phyloP scores from a whole-genome alignment of 768 basidiomycete genomes.

The Termitomyces sp. region DNA sequence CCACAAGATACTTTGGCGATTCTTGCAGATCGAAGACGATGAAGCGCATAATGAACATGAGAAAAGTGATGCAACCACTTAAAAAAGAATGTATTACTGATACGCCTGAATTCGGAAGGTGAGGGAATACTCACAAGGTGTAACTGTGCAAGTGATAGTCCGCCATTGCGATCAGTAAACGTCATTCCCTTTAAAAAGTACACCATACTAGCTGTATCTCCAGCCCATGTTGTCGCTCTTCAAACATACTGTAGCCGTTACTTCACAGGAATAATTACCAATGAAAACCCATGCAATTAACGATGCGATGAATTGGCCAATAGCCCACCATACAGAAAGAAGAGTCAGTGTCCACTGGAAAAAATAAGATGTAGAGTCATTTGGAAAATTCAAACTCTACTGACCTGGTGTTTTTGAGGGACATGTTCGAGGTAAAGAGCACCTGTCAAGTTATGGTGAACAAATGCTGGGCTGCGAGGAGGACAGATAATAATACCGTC shows the following conservation, averaged over 20 bases:
- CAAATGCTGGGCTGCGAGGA: background rate
- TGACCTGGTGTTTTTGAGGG: slow-evolving; percentile 34
- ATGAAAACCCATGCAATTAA: slow-evolving; percentile 53
- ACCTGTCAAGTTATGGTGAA: slow-evolving; percentile 16
- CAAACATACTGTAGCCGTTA: slow-evolving; percentile 31
- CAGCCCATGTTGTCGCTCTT: slow-evolving; percentile 54
- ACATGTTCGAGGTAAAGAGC: slow-evolving; percentile 42
- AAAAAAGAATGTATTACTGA: background rate
- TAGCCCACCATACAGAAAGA: slow-evolving; percentile 52
- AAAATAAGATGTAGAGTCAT: background rate
- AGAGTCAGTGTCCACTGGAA: slow-evolving; percentile 48
- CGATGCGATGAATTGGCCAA: slow-evolving; percentile 46
- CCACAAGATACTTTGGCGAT: slow-evolving; percentile 58
- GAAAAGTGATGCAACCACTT: slow-evolving; percentile 43
- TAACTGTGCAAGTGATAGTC: slow-evolving; percentile 19
- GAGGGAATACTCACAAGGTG: slow-evolving; percentile 27
- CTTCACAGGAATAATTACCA: slow-evolving; percentile 46
- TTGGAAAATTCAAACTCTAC: slow-evolving; percentile 6
- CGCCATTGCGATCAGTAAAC: background rate
- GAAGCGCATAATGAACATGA: slow-evolving; percentile 52
- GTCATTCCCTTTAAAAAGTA: no score
- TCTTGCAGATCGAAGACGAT: slow-evolving; percentile 56
- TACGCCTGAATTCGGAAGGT: background rate
- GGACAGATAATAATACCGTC: slow-evolving; percentile 28
- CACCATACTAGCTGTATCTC: slow-evolving; percentile 48